Percentiles rank a stretch among this genome's conserved stretches.
phyloP scores from a whole-genome alignment of 1,284 basidiomycete species.

The Puccinia hordei region DNA sequence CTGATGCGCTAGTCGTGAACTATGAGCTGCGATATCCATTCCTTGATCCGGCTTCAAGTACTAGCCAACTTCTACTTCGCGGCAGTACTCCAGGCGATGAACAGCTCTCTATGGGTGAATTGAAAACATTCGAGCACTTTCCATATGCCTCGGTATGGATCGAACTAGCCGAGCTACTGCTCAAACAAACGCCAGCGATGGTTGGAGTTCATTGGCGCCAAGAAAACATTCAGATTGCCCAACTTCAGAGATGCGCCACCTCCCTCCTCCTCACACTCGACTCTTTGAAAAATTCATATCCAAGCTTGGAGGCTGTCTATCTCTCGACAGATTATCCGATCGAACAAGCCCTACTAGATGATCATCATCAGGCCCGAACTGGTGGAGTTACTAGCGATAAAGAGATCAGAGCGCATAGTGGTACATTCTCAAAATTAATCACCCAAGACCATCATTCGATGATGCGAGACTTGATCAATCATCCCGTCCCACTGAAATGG shows the following conservation, averaged over 20 bases:
- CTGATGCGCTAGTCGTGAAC: constrained; percentile 57
- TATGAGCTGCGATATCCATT: constrained; percentile 58
- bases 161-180: constrained; percentile 53
- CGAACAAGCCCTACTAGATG: background rate
- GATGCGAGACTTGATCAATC: constrained; percentile 48
- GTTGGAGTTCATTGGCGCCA: constrained; percentile 58
- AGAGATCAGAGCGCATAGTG: constrained; percentile 53
- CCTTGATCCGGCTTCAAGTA: constrained; percentile 47
- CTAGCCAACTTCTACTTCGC: constrained; percentile 32
- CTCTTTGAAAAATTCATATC: constrained; percentile 52
- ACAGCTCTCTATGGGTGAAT: background rate
- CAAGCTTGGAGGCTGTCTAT: constrained; percentile 55
- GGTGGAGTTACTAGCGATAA: constrained; percentile 3
- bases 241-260: constrained; percentile 54
- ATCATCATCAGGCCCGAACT: constrained; percentile 8
- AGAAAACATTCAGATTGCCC: constrained; percentile 55
- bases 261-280: constrained; percentile 54
- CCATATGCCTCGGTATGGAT: constrained; percentile 55
- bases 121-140: constrained; percentile 55
- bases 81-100: background rate
- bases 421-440: constrained; percentile 56
- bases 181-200: constrained; percentile 53
- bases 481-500: constrained; percentile 5
- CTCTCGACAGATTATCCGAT: constrained; percentile 58
- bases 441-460: constrained; percentile 56